Evolutionary conservation across 2,329 filamentous ascomycete genomes (phyloP).

Genomic region (Epichloe aotearoae): DNA sequence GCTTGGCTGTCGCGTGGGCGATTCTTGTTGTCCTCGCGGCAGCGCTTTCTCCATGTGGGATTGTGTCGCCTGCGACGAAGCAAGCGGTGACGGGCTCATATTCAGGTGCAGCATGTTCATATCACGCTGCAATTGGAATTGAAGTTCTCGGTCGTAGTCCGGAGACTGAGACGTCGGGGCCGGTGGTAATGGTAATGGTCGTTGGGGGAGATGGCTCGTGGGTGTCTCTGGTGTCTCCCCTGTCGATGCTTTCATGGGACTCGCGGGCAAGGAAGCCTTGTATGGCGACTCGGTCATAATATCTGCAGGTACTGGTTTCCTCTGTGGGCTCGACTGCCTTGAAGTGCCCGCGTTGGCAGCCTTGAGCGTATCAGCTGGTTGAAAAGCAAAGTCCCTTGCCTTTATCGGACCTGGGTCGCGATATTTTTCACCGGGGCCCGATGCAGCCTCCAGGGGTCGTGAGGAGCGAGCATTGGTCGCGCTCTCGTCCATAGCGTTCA

Average conservation of each 20-base stretch:
- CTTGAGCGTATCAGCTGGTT: slow-evolving; percentile 44
- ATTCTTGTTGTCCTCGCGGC: slow-evolving; percentile 7
- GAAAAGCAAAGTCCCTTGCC: slow-evolving; percentile 28
- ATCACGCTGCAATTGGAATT: slow-evolving; percentile 50
- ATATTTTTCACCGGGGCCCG: slow-evolving; percentile 39
- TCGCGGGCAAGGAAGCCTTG: slow-evolving; percentile 45
- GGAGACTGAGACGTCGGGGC: slow-evolving; percentile 35
- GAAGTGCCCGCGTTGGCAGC: slow-evolving; percentile 32
- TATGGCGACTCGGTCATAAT: slow-evolving; percentile 34
- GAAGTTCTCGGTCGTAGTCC: slow-evolving; percentile 47
- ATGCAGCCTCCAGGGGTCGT: slow-evolving; percentile 32
- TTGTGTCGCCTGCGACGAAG: slow-evolving; percentile 1
- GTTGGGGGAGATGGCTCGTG: slow-evolving; percentile 18
- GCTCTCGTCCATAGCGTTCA: slow-evolving; percentile 64
- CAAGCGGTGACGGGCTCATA: slow-evolving; percentile 3
- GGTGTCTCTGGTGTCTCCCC: slow-evolving; percentile 32
- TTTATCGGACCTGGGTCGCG: slow-evolving; percentile 41
- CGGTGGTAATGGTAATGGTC: slow-evolving; percentile 35
- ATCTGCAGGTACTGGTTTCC: slow-evolving; percentile 33
- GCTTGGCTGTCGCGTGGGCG: slow-evolving; percentile 8
- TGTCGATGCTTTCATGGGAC: slow-evolving; percentile 17
- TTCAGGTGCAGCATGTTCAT: slow-evolving; percentile 42
- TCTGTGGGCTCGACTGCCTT: slow-evolving; percentile 47
- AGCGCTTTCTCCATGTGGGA: slow-evolving; percentile 8
- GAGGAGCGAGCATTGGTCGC: slow-evolving; percentile 62